Evolutionary conservation across 768 basidiomycete species (phyloP).

Genomic region (Paxillus involutus): DNA sequence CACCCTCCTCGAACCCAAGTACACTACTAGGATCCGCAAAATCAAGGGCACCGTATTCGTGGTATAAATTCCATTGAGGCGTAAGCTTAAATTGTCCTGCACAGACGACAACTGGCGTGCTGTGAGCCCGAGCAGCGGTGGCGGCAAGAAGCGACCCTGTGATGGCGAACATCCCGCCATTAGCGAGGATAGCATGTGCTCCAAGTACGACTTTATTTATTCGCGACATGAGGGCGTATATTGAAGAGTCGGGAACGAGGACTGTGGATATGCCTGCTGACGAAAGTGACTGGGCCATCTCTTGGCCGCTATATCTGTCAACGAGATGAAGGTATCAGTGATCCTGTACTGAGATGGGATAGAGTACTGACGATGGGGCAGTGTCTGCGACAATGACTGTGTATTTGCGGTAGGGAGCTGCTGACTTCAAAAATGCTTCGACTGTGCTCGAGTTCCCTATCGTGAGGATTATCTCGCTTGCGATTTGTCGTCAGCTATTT

Average conservation of each 20-base stretch:
- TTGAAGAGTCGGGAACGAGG: constrained; percentile 93
- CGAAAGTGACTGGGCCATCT: constrained; percentile 82
- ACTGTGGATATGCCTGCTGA: constrained; percentile 86
- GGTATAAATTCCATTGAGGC: constrained; percentile 86
- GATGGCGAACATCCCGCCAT: constrained; percentile 92
- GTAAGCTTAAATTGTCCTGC: constrained; percentile 97
- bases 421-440: constrained; percentile 89
- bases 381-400: constrained; percentile 97
- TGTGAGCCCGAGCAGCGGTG: constrained; percentile 84
- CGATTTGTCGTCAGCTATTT: constrained; percentile 2
- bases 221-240: constrained; percentile 94
- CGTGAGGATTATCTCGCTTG: constrained; percentile 91
- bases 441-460: constrained; percentile 95
- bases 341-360: constrained; percentile 1
- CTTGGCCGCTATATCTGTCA: constrained; percentile 76
- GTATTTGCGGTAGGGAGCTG: constrained; percentile 86
- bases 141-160: constrained; percentile 84
- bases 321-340: constrained; percentile 1
- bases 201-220: constrained; percentile 96
- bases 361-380: constrained; percentile 74
- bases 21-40: constrained; percentile 71
- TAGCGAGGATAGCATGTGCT: constrained; percentile 93
- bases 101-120: constrained; percentile 90
- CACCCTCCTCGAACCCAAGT: constrained; percentile 73
- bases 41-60: constrained; percentile 82